phyloP scores from a whole-genome alignment of 2,329 filamentous ascomycete genomes.

The Daldinia eschscholtzii region DNA sequence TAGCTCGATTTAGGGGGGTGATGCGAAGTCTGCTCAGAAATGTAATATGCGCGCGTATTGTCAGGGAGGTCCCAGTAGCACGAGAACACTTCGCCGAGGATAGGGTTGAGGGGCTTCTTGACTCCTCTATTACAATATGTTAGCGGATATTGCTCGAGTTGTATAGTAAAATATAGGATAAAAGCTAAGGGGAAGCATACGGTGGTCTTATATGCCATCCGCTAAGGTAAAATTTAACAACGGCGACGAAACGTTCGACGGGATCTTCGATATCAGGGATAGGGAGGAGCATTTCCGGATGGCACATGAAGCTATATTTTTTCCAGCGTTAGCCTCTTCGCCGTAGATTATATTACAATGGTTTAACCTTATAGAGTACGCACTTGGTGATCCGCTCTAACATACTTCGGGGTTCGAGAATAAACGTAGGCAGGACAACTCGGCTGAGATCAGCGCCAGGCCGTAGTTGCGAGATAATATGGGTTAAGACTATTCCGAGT shows the following conservation, averaged over 20 bases:
- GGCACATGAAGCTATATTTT: constrained; percentile 90
- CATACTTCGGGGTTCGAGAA: constrained; percentile 97
- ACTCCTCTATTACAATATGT: constrained; percentile 74
- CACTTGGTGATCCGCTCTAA: constrained; percentile 98
- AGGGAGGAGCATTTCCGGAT: constrained; percentile 92
- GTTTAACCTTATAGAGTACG: constrained; percentile 50
- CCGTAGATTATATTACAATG: constrained; percentile 1
- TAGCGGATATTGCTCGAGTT: constrained; percentile 20
- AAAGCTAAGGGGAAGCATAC: constrained; percentile 65
- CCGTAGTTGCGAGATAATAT: constrained; percentile 97
- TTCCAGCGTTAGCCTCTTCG: constrained; percentile 32
- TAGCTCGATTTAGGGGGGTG: constrained; percentile 99
- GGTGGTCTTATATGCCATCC: constrained; percentile 99
- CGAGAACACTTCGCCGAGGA: constrained; percentile 93
- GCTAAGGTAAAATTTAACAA: constrained; percentile 97
- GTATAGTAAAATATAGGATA: neutral
- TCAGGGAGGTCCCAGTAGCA: constrained; percentile 96
- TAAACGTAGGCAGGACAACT: constrained; percentile 96
- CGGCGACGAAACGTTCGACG: constrained; percentile 87
- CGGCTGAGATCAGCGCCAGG: constrained; percentile 95
- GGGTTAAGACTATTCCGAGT: constrained; percentile 78
- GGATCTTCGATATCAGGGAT: constrained; percentile 92
- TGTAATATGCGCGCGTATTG: constrained; percentile 90
- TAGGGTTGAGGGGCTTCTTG: constrained; percentile 97
- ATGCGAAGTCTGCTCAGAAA: constrained; percentile 97